Percentiles rank a stretch among this genome's conserved stretches.
phyloP scores from a whole-genome alignment of 2,329 filamentous ascomycete genomes.

The Zymoseptoria crescenta region DNA sequence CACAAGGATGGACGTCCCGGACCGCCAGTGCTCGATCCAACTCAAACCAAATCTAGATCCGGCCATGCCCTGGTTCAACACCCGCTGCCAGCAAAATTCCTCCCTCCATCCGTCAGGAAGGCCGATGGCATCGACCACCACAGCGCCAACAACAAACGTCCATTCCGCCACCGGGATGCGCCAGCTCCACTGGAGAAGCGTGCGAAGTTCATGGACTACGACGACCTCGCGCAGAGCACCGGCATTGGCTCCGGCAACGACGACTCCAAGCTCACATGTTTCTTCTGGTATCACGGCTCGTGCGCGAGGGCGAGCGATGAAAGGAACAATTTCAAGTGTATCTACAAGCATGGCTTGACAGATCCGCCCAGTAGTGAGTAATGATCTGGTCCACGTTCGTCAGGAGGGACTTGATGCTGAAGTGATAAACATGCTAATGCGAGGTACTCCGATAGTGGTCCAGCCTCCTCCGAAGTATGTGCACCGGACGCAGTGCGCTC shows the following conservation, averaged over 20 bases:
- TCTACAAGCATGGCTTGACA: constrained; percentile 8
- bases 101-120: too few species aligned
- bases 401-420: not conserved
- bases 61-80: not conserved
- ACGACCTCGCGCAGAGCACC: not conserved
- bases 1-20: too few species aligned
- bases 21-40: too few species aligned
- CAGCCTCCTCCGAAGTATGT: constrained; percentile 14
- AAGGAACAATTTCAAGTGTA: constrained; percentile 3
- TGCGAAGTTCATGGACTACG: not conserved
- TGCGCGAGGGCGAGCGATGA: constrained; percentile 7
- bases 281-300: constrained; percentile 11
- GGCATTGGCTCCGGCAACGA: not conserved
- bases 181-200: not conserved
- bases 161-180: not conserved
- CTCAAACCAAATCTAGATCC: not conserved
- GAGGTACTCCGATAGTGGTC: constrained; percentile 4
- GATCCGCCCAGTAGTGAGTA: constrained; percentile 3
- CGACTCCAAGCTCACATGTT: not conserved
- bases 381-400: not conserved
- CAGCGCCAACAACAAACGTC: not conserved
- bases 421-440: not conserved
- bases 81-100: not conserved
- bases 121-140: not conserved
- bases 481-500: constrained; percentile 6